Evolutionary conservation across 768 basidiomycete genomes (phyloP), one percentile per base, ranked within the genome.

Genomic region (Psilocybe subaeruginosa): DNA sequence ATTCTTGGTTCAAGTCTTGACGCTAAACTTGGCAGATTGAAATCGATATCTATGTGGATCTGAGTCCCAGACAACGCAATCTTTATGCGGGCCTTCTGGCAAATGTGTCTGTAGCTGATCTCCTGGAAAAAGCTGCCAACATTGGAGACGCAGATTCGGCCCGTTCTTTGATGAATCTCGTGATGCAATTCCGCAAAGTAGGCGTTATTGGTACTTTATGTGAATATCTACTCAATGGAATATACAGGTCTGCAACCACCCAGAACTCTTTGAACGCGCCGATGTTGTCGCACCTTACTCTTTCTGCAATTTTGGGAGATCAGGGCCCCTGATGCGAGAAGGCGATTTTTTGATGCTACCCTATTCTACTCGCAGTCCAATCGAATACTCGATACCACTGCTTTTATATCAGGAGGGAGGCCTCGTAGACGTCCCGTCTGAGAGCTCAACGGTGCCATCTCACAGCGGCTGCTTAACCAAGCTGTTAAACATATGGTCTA

Each of bases 121-220:
- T 99, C 37, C 80, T 99, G 52, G 91, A 91, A 67, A 96, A 97
- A 73, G 96, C 97, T 8, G 89, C 93, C 3, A 92, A 92, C 65
- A 87, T 94, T 61, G 92, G 94, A 14, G 94, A 97, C 68, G 92
- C 87, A 5, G 93, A 95, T 66, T 93, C 93, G 31, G 94, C 95
- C 54, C 89, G 94, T 56, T 93, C 95, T 6, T 79, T 99, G 62
- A 99, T 99, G 97, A 99, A 99, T 75, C 84, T 99, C 62, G 97
- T 99, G 63, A 99, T 99, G 97, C 97, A 99, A 73, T 99, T 99
- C 82, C 89, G 97, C 66, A 99, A 99, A 82, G 94, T 92, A n/a
- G 33, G 29, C 11, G 3, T 30, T 33, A 14, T 17, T 14, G 14
- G 5, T 53, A 23, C 41, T 33, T 2, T 33, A 29, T 31, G 31